Evolutionary conservation across 306 rosid species (phyloP), one percentile per base, ranked within the genome.

Genomic region (Astragalus membranaceus): DNA sequence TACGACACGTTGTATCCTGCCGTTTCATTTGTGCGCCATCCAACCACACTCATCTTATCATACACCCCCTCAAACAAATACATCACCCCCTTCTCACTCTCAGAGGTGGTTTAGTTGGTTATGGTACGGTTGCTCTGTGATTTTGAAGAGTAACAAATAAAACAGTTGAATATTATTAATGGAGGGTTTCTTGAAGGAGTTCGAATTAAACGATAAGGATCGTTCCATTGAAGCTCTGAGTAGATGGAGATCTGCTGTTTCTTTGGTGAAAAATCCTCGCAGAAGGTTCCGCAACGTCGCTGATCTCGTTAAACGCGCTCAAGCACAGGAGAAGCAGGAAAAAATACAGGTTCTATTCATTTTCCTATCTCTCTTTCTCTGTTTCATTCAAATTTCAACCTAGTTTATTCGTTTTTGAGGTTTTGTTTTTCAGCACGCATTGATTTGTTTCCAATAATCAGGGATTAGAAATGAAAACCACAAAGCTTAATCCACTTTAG

Each of bases 271-370:
- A 62, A 92, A 92, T 70, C 93, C 11, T 13, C 68, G 85, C 16
- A 64, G 98, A n/a, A 64, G 98, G 65, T 92, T 88, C 39, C 98
- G 98, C 4, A 49, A 41, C 15, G 87, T 79, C 7, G 88, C 93
- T 3, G 93, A 90, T 85, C 87, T 90, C 53, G 88, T 0, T 20
- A 86, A 88, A 79, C 98, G 89, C n/a, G 16, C 11, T 3, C 66
- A 65, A 73, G 90, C 67, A 0, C 80, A 70, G 33, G 76, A 76
- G 26, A 83, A 79, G 33, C 72, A 54, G 63, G 73, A 2, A 35
- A 64, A 70, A 74, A 71, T 85, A 42, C 89, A 85, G 96, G 98
- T 92, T 61, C 47, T 5, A 42, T 42, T 26, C 5, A 15, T 10
- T 8, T 8, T 66, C 16, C 5, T 10, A 13, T 23, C 7, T 10